Percentiles rank a stretch among this genome's conserved stretches.
These are phyloP conservation scores for Xylaria sp. DNA, from an alignment of 2,329 filamentous ascomycete genomes.

Conservation along the genomic window DNA sequence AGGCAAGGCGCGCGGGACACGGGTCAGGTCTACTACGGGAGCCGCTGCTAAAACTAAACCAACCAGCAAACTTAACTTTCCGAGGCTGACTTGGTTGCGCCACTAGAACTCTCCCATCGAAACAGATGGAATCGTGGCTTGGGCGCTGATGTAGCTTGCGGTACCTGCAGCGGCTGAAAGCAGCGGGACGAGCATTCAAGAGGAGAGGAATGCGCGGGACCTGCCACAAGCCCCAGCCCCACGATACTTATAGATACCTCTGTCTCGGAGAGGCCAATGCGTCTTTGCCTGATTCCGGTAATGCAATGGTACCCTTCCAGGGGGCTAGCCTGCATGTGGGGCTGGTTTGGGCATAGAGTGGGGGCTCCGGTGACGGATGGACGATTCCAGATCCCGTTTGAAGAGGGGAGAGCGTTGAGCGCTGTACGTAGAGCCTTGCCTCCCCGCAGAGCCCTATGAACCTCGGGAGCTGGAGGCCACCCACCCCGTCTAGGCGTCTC, in stretches of 20 bases:
- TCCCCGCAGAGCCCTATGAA: background rate
- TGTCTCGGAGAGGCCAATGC: constrained; percentile 15
- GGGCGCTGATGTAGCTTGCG: constrained; percentile 34
- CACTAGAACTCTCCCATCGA: constrained; percentile 47
- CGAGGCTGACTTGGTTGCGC: constrained; percentile 48
- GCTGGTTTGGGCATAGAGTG: constrained; percentile 13
- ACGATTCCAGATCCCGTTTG: constrained; percentile 17
- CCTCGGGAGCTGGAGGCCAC: background rate
- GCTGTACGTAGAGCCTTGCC: background rate
- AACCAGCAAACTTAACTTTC: constrained; percentile 27
- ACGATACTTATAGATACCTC: constrained; percentile 41
- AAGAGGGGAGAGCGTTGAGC: background rate
- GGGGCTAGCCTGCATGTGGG: constrained; percentile 9
- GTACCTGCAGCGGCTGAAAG: constrained; percentile 40
- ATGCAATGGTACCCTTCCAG: constrained; percentile 33
- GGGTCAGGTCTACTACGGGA: constrained; percentile 15
- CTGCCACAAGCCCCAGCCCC: constrained; percentile 38
- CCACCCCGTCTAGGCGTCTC: background rate
- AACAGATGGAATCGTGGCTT: constrained; percentile 51
- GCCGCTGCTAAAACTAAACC: constrained; percentile 23
- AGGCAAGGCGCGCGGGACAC: constrained; percentile 29
- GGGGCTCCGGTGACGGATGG: constrained; percentile 28
- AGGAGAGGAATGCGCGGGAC: background rate
- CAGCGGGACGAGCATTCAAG: background rate
- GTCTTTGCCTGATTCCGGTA: constrained; percentile 33